Evolutionary conservation across 345 rosid species (phyloP), one percentile per base, ranked within the genome.

Genomic region (Punica granatum): DNA sequence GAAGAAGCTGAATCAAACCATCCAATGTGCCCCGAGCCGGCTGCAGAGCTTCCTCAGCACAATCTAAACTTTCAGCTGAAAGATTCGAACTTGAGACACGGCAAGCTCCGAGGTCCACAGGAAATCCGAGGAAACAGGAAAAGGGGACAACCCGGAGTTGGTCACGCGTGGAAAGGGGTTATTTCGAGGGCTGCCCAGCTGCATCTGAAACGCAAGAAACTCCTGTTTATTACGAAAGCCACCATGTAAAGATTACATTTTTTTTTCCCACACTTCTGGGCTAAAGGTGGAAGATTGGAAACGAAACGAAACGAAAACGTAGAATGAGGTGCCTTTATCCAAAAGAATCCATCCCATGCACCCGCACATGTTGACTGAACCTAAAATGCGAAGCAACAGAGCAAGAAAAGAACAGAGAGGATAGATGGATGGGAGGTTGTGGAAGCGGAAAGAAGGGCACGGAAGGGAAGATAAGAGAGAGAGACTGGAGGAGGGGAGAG

Each of bases 241-340:
- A 51, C 30, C 10, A 51, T 21, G 58, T 7, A 25, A 37, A 37
- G 41, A 11, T 37, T 5, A 5, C 41, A 11, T 37, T 37, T 37
- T 37, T 37, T 37, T 37, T 37, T n/a, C n/a, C n/a, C 1, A 15
- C n/a, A 46, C 7, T 46, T n/a, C 13, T 51, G 7, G n/a, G 18
- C n/a, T 23, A 51, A 19, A 19, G 21, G 4, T 21, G 23, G 25
- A 23, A 23, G n/a, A 23, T 19, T 4, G 23, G 30, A 46, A 66
- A 7, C 54, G 4, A 31, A 28, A 61, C 36, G 32, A 58, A 13
- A 58, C 60, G 30, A 31, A 58, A 13, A 58, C 69, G 30, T 41
- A 25, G 42, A 51, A 32, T 48, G 69, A 23, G 58, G 61, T 66
- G 43, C 28, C 69, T 53, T 66, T 66, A n/a, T 66, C 60, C 23